phyloP scores from a whole-genome alignment of 768 basidiomycete species.

The Mrakia frigida region DNA sequence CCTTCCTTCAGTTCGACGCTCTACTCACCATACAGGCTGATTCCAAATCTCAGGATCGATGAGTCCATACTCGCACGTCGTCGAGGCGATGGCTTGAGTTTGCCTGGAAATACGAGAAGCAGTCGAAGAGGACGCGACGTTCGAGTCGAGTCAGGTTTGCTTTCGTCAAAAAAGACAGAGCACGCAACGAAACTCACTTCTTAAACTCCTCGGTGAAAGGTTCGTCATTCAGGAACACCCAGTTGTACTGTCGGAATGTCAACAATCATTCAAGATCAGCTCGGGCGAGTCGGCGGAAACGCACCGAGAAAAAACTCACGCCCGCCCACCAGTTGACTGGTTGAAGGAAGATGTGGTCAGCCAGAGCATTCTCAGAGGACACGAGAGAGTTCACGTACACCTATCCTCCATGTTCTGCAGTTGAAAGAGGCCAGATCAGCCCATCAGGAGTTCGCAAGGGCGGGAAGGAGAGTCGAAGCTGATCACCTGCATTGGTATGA shows the following conservation, averaged over 20 bases:
- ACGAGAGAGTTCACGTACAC: conserved; percentile 54
- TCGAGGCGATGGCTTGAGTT: conserved; percentile 55
- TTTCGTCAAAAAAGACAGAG: background rate
- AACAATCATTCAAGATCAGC: conserved; percentile 40
- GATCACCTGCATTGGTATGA: conserved; percentile 7
- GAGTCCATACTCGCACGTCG: conserved; percentile 58
- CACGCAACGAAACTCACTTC: conserved; percentile 38
- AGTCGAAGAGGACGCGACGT: background rate
- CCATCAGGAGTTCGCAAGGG: too few species aligned
- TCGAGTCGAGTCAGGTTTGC: background rate
- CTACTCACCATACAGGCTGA: conserved; percentile 57
- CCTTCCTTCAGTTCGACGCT: background rate
- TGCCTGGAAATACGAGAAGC: conserved; percentile 23
- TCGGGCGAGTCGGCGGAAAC: background rate
- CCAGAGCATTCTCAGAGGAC: too few species aligned
- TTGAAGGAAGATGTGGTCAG: background rate
- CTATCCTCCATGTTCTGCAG: conserved; percentile 69
- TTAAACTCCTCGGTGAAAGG: conserved; percentile 70
- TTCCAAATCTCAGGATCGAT: conserved; percentile 62
- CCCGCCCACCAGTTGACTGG: conserved; percentile 4
- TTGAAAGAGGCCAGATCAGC: conserved; percentile 56
- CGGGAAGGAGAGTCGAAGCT: background rate
- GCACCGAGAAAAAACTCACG: background rate
- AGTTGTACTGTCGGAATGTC: conserved; percentile 56
- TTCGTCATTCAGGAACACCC: conserved; percentile 78